Evolutionary conservation across 805 yeast genomes (phyloP).

Genomic region (Candida nanaspora): DNA sequence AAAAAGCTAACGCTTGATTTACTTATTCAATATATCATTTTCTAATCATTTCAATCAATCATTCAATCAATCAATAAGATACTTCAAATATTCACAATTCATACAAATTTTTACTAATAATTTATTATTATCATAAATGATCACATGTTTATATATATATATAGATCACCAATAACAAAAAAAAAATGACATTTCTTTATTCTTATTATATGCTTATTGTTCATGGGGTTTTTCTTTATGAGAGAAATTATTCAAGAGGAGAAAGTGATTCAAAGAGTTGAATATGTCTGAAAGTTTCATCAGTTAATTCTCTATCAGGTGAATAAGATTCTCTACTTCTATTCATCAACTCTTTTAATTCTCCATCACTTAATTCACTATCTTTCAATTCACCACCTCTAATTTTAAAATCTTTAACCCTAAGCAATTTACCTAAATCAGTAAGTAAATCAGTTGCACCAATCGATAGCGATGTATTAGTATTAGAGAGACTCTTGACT

Average conservation of each 20-base stretch:
- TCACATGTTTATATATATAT: background rate
- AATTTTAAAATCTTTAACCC: conserved; percentile 25
- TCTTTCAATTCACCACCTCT: conserved; percentile 11
- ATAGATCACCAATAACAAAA: background rate
- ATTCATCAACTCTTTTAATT: conserved; percentile 43
- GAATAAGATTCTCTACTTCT: conserved; percentile 37
- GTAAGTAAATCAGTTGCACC: conserved; percentile 12
- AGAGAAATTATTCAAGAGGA: conserved; percentile 17
- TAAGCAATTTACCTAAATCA: conserved; percentile 34
- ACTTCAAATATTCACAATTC: no score
- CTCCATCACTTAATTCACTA: conserved; percentile 29
- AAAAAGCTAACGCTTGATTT: conserved; percentile 40
- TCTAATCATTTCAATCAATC: background rate
- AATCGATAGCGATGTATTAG: conserved; percentile 6
- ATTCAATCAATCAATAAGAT: background rate
- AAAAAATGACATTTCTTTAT: background rate
- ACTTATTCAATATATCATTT: background rate
- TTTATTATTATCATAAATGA: background rate
- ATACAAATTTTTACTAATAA: no score
- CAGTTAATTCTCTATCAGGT: conserved; percentile 1
- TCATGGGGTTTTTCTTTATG: no score
- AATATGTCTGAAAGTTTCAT: conserved; percentile 15
- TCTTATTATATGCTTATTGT: background rate
- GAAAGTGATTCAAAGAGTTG: conserved; percentile 30
- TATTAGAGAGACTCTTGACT: conserved; percentile 3